phyloP scores from a whole-genome alignment of 1,284 basidiomycete genomes.

The Cerioporus squamosus region DNA sequence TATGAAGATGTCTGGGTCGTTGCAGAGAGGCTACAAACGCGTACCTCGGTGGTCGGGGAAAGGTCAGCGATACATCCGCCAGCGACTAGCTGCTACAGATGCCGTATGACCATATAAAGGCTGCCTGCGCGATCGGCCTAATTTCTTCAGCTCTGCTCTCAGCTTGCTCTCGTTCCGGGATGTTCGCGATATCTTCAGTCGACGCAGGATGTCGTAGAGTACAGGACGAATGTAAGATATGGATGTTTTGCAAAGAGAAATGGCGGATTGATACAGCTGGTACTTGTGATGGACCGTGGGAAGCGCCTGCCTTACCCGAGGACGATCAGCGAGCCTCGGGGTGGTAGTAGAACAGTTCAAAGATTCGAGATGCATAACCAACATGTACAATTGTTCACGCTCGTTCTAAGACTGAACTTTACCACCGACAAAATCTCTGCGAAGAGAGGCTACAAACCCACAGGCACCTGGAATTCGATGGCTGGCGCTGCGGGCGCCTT shows the following conservation, averaged over 20 bases:
- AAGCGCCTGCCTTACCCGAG: slow-evolving; percentile 6
- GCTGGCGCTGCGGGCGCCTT: slow-evolving; percentile 2
- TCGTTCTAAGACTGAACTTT: too few relatives aligned
- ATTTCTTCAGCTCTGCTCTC: background rate
- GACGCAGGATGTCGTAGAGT: background rate
- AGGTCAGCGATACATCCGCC: slow-evolving; percentile 13
- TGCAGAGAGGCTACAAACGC: background rate
- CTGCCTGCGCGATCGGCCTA: slow-evolving; percentile 7
- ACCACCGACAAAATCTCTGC: too few relatives aligned
- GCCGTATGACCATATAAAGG: slow-evolving; percentile 22
- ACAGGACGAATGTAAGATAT: background rate
- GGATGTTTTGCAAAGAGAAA: background rate
- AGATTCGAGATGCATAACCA: too few relatives aligned
- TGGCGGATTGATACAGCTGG: too few relatives aligned
- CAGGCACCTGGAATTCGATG: background rate
- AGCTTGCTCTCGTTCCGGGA: background rate
- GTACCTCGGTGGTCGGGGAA: slow-evolving; percentile 1
- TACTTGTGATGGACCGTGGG: slow-evolving; percentile 9
- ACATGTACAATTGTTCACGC: too few relatives aligned
- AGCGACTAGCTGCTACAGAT: slow-evolving; percentile 20
- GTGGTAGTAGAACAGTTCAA: background rate
- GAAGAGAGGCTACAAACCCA: background rate
- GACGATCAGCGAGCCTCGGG: background rate
- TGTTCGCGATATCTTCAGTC: background rate
- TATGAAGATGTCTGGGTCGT: background rate